Evolutionary conservation across 202 grass and related monocot genomes (phyloP).

Genomic region (Musa balbisiana): DNA sequence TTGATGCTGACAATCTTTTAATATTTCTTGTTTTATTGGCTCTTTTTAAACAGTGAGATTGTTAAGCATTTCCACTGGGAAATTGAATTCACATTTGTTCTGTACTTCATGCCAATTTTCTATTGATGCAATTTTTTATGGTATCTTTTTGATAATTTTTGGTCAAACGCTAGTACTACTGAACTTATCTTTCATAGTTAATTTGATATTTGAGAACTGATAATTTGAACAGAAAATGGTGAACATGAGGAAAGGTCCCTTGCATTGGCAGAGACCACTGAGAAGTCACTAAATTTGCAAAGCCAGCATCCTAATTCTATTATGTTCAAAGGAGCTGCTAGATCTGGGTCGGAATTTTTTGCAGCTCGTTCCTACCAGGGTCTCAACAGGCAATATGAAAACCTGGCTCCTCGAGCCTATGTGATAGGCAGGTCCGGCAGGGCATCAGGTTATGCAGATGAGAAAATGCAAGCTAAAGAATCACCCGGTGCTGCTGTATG

Average conservation of each 20-base stretch:
- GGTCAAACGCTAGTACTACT: neutral
- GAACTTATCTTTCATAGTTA: neutral
- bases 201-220: too few relatives aligned
- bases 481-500: neutral
- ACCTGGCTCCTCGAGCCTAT: conserved; percentile 30
- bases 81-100: neutral
- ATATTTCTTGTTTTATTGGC: neutral
- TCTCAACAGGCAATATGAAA: conserved; percentile 46
- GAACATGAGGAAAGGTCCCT: conserved; percentile 39
- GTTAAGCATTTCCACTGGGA: neutral
- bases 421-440: conserved; percentile 54
- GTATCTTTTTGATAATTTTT: neutral
- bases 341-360: conserved; percentile 67
- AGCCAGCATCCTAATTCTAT: conserved; percentile 39
- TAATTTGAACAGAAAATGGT: conserved; percentile 32
- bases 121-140: too few relatives aligned
- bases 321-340: conserved; percentile 70
- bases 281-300: conserved; percentile 49
- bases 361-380: conserved; percentile 63
- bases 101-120: neutral
- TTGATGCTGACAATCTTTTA: neutral
- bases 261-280: conserved; percentile 45
- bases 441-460: conserved; percentile 57
- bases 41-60: neutral
- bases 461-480: conserved; percentile 23